Evolutionary conservation across 2,329 filamentous ascomycete species (phyloP), one percentile per base, ranked within the genome.

Genomic region (Aspergillus proliferans): DNA sequence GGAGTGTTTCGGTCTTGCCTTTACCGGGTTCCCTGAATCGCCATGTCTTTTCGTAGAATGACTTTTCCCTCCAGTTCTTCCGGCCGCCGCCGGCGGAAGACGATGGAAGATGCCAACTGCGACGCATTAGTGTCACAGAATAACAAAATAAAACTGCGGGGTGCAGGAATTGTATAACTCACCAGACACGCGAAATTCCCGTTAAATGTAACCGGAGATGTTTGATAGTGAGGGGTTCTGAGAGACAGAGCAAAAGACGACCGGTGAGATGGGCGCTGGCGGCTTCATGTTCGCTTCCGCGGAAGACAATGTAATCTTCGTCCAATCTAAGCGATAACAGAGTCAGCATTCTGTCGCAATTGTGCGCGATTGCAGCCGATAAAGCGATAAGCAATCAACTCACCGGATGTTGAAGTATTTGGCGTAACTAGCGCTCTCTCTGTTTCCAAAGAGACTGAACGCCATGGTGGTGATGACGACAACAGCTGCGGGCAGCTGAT

Each of bases 261-360:
- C 88, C 88, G 62, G 85, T 87, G 56, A 93, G 71, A 47, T 87
- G 71, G 60, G 88, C 86, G 52, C 85, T 87, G 40, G 86, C 81
- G 43, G 87, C 86, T 64, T 92, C 88, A 64, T 86, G 78, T 49
- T 88, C 84, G 57, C 74, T 79, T 52, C 88, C 88, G 47, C 87
- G 84, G 54, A 93, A 85, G 26, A 92, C 84, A 51, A 92, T 81
- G 49, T 91, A 87, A 60, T 88, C 84, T 61, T 86, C 85, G 46
- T 91, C 86, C 52, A 91, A 79, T 46, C 87, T 90, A 60, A 15
- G n/a, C 12, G 38, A 12, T 19, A 15, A n/a, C 14, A 30, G 4
- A 12, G 3, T 34, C 15, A 9, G 26, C 14, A 21, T 4, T 21
- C 6, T 14, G 7, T 18, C 34, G 10, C 34, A 8, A 38, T 38